phyloP scores from a whole-genome alignment of 192 early-diverging fungal genomes.

The Linnemannia hyalina region DNA sequence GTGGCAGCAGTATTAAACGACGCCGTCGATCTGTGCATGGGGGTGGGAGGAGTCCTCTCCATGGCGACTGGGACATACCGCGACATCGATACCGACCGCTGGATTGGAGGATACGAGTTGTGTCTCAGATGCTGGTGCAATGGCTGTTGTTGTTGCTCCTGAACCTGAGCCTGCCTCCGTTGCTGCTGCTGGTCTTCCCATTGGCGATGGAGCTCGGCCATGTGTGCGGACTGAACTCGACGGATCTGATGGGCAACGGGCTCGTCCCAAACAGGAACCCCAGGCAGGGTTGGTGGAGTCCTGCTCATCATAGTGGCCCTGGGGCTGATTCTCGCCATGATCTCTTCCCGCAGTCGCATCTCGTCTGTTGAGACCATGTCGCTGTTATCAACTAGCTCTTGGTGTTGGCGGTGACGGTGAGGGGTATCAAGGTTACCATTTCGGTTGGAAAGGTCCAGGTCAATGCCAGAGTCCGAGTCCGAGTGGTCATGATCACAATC shows the following conservation, averaged over 20 bases:
- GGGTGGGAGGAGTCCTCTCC: background rate
- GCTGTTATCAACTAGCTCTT: background rate
- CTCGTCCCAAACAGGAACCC: background rate
- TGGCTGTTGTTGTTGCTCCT: constrained; percentile 7
- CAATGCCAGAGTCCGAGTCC: background rate
- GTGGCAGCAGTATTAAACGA: background rate
- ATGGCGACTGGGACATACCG: background rate
- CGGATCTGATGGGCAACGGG: constrained; percentile 19
- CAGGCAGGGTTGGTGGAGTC: background rate
- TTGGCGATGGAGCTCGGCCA: background rate
- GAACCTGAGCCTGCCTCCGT: background rate
- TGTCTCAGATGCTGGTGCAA: background rate
- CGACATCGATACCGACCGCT: background rate
- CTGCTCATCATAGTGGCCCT: constrained; percentile 11
- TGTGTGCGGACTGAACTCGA: background rate
- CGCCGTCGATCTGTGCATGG: background rate
- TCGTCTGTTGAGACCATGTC: background rate
- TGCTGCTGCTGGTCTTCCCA: constrained; percentile 11
- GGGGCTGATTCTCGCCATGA: background rate
- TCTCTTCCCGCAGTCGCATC: background rate
- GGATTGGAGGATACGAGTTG: background rate
- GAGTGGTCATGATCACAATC: background rate
- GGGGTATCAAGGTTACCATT: background rate
- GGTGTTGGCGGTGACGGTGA: background rate
- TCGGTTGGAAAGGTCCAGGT: background rate